phyloP scores from a whole-genome alignment of 306 rosid genomes.

The Casuarina equisetifolia region DNA sequence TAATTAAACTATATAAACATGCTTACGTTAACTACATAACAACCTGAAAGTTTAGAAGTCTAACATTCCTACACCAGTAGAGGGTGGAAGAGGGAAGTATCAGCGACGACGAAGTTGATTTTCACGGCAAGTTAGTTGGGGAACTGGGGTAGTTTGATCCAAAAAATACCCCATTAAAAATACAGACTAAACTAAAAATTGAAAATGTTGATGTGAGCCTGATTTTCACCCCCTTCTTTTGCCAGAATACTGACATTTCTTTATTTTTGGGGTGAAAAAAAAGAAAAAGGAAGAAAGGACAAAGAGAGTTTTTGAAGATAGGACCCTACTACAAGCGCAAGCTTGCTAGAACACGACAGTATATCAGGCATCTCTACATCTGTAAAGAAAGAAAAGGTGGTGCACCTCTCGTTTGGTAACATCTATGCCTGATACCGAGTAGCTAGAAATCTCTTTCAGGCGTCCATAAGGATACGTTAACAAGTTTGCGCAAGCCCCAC shows the following conservation, averaged over 20 bases:
- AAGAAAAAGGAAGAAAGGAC: neutral
- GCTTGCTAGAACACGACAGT: neutral
- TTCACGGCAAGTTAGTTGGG: too few relatives aligned
- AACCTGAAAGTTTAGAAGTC: neutral
- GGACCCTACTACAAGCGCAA: neutral
- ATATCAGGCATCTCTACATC: neutral
- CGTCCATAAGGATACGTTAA: constrained; percentile 61
- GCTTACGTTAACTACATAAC: neutral
- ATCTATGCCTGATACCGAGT: constrained; percentile 65
- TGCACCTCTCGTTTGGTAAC: constrained; percentile 82
- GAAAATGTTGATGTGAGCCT: too few relatives aligned
- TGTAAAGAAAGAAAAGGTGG: neutral
- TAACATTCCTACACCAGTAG: neutral
- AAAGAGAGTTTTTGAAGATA: neutral
- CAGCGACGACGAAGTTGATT: too few relatives aligned
- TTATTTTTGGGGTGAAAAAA: too few relatives aligned
- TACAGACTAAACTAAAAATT: too few relatives aligned
- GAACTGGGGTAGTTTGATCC: too few relatives aligned
- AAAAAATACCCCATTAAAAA: too few relatives aligned
- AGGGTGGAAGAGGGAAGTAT: too few relatives aligned
- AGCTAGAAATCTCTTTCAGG: constrained; percentile 54
- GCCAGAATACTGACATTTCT: too few relatives aligned
- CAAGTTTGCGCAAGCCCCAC: constrained; percentile 30
- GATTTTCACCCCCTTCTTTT: too few relatives aligned
- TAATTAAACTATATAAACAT: constrained; percentile 3